Percentiles rank a stretch among this genome's conserved stretches.
These are phyloP conservation scores for Solanum hybrid DNA, from an alignment of 305 asterid species.

Conservation along the genomic window DNA sequence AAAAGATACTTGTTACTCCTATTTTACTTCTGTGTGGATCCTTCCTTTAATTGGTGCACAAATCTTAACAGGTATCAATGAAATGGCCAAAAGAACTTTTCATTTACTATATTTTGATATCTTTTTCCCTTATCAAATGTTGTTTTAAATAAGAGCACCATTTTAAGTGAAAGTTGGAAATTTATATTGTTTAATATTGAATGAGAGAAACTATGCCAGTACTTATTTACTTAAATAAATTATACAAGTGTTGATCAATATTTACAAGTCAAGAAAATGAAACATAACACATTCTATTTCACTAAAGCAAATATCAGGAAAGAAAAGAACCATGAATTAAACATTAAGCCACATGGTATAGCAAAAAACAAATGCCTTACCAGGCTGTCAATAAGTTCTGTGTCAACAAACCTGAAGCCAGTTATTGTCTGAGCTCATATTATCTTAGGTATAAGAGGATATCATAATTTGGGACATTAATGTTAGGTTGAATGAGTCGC, in stretches of 20 bases:
- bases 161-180: neutral
- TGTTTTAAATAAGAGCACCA: neutral
- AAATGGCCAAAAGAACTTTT: neutral
- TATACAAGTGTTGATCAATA: neutral
- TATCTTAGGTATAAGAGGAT: neutral
- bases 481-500: neutral
- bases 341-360: neutral
- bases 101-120: neutral
- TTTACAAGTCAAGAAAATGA: neutral
- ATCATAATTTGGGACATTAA: neutral
- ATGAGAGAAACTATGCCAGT: neutral
- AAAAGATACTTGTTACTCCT: neutral
- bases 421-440: neutral
- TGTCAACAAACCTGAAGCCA: neutral
- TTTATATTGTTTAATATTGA: neutral
- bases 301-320: neutral
- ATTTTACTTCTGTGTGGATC: neutral
- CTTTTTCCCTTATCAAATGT: neutral
- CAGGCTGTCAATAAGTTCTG: neutral
- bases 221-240: neutral
- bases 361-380: neutral
- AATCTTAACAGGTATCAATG: neutral
- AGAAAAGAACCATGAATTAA: neutral
- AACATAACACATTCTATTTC: neutral
- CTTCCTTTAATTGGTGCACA: neutral